Evolutionary conservation across 768 basidiomycete species (phyloP).

Genomic region (Amanita brunnescens): DNA sequence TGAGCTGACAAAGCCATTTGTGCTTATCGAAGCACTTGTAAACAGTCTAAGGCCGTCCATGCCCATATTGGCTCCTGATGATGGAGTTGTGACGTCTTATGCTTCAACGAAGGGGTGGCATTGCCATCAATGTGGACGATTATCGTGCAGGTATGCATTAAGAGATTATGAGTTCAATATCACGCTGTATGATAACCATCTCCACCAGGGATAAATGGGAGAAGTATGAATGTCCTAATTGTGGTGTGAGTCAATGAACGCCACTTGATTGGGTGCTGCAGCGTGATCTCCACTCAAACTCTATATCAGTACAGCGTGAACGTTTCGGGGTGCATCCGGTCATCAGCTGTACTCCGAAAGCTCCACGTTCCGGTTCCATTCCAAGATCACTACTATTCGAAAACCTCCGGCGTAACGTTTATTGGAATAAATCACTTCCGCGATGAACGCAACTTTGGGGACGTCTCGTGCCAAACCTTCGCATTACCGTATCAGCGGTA

Average conservation of each 20-base stretch:
- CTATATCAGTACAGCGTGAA: slow-evolving; percentile 3
- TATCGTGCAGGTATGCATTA: slow-evolving; percentile 57
- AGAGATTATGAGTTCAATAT: neutral
- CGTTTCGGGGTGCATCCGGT: slow-evolving; percentile 21
- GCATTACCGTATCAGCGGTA: slow-evolving; percentile 39
- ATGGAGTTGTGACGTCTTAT: slow-evolving; percentile 41
- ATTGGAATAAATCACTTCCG: slow-evolving; percentile 15
- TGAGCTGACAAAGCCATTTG: slow-evolving; percentile 22
- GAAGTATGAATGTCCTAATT: slow-evolving; percentile 59
- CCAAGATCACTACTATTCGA: slow-evolving; percentile 22
- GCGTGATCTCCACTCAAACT: neutral
- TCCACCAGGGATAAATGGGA: slow-evolving; percentile 60
- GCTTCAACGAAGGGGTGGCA: slow-evolving; percentile 61
- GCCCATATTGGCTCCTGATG: slow-evolving; percentile 18
- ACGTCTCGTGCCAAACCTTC: slow-evolving; percentile 35
- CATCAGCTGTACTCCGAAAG: slow-evolving; percentile 27
- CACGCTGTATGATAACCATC: neutral
- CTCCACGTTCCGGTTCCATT: slow-evolving; percentile 22
- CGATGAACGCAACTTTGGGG: slow-evolving; percentile 10
- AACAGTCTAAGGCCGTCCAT: slow-evolving; percentile 27
- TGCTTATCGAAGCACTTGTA: slow-evolving; percentile 25
- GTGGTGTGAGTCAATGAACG: slow-evolving; percentile 32
- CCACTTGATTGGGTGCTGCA: neutral
- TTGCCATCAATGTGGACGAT: slow-evolving; percentile 57
- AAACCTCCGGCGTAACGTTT: slow-evolving; percentile 20